A percentile compares a stretch with the other conserved stretches of the same genome.
Evolutionary conservation across 176 grass and related monocot species (phyloP).

Genomic region (Ananas comosus): DNA sequence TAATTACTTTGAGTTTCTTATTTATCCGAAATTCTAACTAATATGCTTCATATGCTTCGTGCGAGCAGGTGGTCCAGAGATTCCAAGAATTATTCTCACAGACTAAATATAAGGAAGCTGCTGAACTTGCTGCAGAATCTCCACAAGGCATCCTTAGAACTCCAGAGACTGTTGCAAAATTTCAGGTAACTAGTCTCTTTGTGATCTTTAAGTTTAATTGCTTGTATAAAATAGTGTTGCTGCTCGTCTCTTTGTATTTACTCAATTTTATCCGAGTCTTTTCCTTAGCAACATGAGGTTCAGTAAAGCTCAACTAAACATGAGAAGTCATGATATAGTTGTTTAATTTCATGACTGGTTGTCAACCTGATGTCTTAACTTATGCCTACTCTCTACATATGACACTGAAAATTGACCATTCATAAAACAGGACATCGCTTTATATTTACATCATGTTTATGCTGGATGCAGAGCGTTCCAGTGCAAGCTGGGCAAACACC

Average conservation of each 20-base stretch:
- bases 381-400: neutral
- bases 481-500: slow-evolving; percentile 91
- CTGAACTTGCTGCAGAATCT: slow-evolving; percentile 92
- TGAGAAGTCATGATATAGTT: too few species aligned
- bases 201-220: neutral
- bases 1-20: neutral
- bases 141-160: slow-evolving; percentile 85
- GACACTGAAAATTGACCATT: neutral
- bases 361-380: neutral
- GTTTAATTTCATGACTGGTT: neutral
- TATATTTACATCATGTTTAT: slow-evolving; percentile 1
- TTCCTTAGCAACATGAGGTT: too few species aligned
- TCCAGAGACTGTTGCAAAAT: slow-evolving; percentile 86
- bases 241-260: too few species aligned
- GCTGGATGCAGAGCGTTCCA: slow-evolving; percentile 67
- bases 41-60: slow-evolving; percentile 11
- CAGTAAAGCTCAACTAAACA: too few species aligned
- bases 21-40: slow-evolving; percentile 1
- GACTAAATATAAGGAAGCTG: slow-evolving; percentile 98
- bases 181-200: slow-evolving; percentile 40
- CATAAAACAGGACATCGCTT: too few species aligned
- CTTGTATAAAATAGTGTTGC: too few species aligned
- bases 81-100: slow-evolving; percentile 91
- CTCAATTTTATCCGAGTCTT: too few species aligned
- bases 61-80: slow-evolving; percentile 85